A percentile compares a stretch with the other conserved stretches of the same genome.
Evolutionary conservation across 2,329 filamentous ascomycete species (phyloP).

Genomic region (Sclerotinia sclerotiorum): DNA sequence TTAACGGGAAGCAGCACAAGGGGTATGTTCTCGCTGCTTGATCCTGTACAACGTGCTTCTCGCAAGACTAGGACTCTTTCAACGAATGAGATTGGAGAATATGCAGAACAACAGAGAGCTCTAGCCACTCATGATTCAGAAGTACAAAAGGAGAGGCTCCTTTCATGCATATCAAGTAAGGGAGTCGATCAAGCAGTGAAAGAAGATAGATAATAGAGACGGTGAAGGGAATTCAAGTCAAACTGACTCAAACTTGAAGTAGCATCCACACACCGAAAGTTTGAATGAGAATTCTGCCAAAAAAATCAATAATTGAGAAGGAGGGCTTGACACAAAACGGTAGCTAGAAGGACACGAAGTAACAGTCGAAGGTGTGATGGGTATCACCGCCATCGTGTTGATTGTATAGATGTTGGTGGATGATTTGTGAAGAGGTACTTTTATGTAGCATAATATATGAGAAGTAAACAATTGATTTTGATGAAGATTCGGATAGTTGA

Average conservation of each 20-base stretch:
- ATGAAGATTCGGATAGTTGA: neutral
- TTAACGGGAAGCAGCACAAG: slow-evolving; percentile 16
- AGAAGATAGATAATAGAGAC: neutral
- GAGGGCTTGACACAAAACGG: neutral
- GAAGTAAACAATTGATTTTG: slow-evolving; percentile 7
- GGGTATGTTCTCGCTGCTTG: slow-evolving; percentile 19
- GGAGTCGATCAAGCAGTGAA: slow-evolving; percentile 3
- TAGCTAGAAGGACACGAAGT: neutral
- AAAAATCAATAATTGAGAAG: neutral
- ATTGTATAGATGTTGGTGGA: neutral
- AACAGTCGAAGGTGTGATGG: neutral
- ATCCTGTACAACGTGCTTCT: slow-evolving; percentile 14
- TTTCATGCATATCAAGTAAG: slow-evolving; percentile 13
- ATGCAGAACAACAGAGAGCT: neutral
- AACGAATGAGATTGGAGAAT: neutral
- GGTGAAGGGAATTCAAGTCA: slow-evolving; percentile 9
- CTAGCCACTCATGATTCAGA: slow-evolving; percentile 15
- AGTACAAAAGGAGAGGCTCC: neutral
- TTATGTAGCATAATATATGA: neutral
- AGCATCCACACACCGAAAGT: slow-evolving; percentile 13
- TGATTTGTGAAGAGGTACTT: neutral
- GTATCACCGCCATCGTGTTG: neutral
- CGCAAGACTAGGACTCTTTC: neutral
- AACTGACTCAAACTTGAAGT: slow-evolving; percentile 2
- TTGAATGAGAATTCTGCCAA: slow-evolving; percentile 11